Evolutionary conservation across 1,284 basidiomycete species (phyloP), one percentile per base, ranked within the genome.

Genomic region (Kwoniella shivajii): DNA sequence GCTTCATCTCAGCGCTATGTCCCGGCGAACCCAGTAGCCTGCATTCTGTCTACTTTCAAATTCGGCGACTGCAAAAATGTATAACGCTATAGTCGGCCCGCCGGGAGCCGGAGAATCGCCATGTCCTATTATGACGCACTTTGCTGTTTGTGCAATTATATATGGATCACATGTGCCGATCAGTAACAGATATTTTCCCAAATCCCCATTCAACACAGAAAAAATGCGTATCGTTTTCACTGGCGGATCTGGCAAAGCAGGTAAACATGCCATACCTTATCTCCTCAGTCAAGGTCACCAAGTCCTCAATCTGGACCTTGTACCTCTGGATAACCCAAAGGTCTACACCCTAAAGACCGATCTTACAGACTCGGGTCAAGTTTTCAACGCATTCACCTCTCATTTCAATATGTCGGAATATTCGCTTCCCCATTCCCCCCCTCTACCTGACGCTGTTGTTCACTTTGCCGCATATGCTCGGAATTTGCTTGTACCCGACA

Each of bases 231-330:
- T 73, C 57, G 67, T 72, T 10, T 70, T 73, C 51, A 73, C 72
- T 20, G 72, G 72, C 33, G 72, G 72, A 18, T 65, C 61, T 18
- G 72, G 72, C 43, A 73, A 72, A 61, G 72, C 72, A n/a, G 72
- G 72, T 27, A 60, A 61, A 46, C 70, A 73, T 57, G 61, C 53
- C 52, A 72, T 73, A 49, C 70, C 72, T 24, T 70, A 73, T 52
- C 67, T 73, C 10, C 63, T 72, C 46, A 52, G 48, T 2, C 57
- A 71, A 45, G 72, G 72, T 3, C 69, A 73, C 50, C 34, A 65
- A 54, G 72, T 73, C 18, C 64, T 73, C 59, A 73, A 73, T 51
- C 68, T 73, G 46, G 72, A 73, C 59, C 64, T 73, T 14, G 54
- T 65, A 36, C 64, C 64, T 18, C 64, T 70, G 52, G 61, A 63